phyloP scores from a whole-genome alignment of 2,329 filamentous ascomycete genomes.

The Pseudocercospora eumusae region DNA sequence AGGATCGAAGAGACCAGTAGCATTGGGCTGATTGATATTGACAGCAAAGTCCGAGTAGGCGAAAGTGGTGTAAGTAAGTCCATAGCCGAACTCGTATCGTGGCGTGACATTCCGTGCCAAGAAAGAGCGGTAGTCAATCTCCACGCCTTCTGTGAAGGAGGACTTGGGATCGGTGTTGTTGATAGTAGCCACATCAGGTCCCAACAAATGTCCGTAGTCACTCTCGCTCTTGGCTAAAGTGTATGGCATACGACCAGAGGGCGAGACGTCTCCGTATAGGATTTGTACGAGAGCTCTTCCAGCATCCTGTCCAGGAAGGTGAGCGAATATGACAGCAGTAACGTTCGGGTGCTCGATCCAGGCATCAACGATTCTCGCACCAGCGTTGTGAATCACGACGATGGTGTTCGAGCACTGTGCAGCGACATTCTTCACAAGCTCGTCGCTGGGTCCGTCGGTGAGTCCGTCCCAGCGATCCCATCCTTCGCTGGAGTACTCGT shows the following conservation, averaged over 20 bases:
- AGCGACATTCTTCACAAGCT: slow-evolving; percentile 33
- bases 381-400: slow-evolving; percentile 50
- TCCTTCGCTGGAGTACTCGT: slow-evolving; percentile 32
- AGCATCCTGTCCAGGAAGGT: slow-evolving; percentile 34
- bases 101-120: slow-evolving; percentile 36
- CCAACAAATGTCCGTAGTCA: slow-evolving; percentile 31
- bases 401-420: slow-evolving; percentile 53
- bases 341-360: slow-evolving; percentile 36
- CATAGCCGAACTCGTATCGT: slow-evolving; percentile 3
- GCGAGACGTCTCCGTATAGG: slow-evolving; percentile 32
- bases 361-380: slow-evolving; percentile 33
- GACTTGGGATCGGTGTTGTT: slow-evolving; percentile 42
- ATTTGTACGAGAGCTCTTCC: slow-evolving; percentile 31
- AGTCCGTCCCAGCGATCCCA: slow-evolving; percentile 27
- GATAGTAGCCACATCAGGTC: slow-evolving; percentile 15
- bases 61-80: neutral
- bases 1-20: slow-evolving; percentile 58
- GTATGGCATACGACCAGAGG: slow-evolving; percentile 35
- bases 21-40: slow-evolving; percentile 16
- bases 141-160: slow-evolving; percentile 42
- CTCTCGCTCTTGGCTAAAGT: slow-evolving; percentile 33
- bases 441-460: slow-evolving; percentile 27
- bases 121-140: slow-evolving; percentile 48
- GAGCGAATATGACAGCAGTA: slow-evolving; percentile 34
- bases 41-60: slow-evolving; percentile 11